These are phyloP conservation scores for Pseudocercospora cruenta DNA, from an alignment of 2,329 filamentous ascomycete genomes.

Conservation along the genomic window DNA sequence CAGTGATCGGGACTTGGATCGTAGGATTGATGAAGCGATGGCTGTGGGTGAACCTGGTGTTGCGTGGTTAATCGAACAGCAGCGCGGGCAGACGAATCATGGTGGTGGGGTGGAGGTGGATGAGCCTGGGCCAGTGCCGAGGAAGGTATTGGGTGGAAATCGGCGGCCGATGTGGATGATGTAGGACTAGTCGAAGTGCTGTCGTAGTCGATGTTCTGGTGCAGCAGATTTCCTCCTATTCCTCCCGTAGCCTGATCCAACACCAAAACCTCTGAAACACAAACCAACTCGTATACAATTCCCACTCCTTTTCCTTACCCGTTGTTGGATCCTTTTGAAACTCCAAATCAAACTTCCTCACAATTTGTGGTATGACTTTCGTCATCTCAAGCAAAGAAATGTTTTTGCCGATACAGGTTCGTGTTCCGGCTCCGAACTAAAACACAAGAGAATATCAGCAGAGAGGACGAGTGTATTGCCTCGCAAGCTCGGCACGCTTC, in stretches of 20 bases:
- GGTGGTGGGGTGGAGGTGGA: not conserved
- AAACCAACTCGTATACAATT: slow-evolving; percentile 8
- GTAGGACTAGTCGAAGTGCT: too few species aligned
- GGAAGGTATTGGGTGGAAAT: too few species aligned
- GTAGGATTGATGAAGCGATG: not conserved
- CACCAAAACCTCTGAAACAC: slow-evolving; percentile 6
- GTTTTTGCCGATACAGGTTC: slow-evolving; percentile 41
- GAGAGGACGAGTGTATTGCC: too few species aligned
- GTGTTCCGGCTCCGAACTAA: slow-evolving; percentile 36
- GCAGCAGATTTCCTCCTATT: too few species aligned
- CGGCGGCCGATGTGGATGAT: too few species aligned
- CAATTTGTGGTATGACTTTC: slow-evolving; percentile 36
- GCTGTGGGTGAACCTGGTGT: too few species aligned
- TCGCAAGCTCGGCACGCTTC: too few species aligned
- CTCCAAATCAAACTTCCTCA: slow-evolving; percentile 28
- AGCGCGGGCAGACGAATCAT: not conserved
- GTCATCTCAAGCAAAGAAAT: slow-evolving; percentile 35
- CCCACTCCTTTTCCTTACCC: not conserved
- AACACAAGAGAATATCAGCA: too few species aligned
- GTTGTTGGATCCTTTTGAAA: not conserved
- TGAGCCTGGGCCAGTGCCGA: too few species aligned
- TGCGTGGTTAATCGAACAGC: not conserved
- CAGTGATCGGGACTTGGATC: not conserved
- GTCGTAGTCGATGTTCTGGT: too few species aligned
- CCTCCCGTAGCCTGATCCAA: not conserved